Evolutionary conservation across 768 basidiomycete genomes (phyloP).

Genomic region (Boletus insuetus): DNA sequence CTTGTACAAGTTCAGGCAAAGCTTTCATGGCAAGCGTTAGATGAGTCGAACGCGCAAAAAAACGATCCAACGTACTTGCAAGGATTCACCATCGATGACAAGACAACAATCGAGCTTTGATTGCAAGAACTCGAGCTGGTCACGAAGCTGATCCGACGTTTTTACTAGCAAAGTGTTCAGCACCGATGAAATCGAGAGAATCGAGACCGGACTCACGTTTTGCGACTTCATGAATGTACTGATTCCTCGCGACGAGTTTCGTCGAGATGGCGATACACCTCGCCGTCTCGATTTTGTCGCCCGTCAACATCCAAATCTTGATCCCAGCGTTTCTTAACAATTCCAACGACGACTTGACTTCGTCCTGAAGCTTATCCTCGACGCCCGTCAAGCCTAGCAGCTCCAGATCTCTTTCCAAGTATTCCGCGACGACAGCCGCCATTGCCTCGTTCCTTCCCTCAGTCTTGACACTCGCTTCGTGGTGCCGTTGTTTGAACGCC

Average conservation of each 20-base stretch:
- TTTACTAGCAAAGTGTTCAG: slow-evolving; percentile 56
- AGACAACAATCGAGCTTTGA: slow-evolving; percentile 96
- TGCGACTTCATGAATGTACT: slow-evolving; percentile 95
- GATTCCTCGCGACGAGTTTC: slow-evolving; percentile 91
- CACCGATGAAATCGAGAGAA: neutral
- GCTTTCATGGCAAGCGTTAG: slow-evolving; percentile 41
- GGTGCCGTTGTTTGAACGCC: slow-evolving; percentile 70
- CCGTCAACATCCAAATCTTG: slow-evolving; percentile 99
- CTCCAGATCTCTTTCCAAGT: slow-evolving; percentile 87
- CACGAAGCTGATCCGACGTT: slow-evolving; percentile 75
- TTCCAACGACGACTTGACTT: slow-evolving; percentile 92
- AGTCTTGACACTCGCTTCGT: slow-evolving; percentile 73
- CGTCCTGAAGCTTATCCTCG: slow-evolving; percentile 97
- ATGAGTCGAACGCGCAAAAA: neutral
- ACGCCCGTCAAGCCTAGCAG: slow-evolving; percentile 95
- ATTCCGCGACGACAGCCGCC: slow-evolving; percentile 65
- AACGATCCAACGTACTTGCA: slow-evolving; percentile 59
- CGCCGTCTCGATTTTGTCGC: slow-evolving; percentile 98
- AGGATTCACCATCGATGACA: slow-evolving; percentile 95
- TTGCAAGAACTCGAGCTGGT: slow-evolving; percentile 90
- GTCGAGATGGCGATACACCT: slow-evolving; percentile 97
- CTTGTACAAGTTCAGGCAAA: slow-evolving; percentile 87
- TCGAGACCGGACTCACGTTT: slow-evolving; percentile 54
- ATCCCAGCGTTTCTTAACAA: slow-evolving; percentile 92
- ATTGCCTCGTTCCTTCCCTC: slow-evolving; percentile 84